Base-by-base conservation (phyloP, 1,284 basidiomycete genomes). In the Marasmius tenuissimus region DNA sequence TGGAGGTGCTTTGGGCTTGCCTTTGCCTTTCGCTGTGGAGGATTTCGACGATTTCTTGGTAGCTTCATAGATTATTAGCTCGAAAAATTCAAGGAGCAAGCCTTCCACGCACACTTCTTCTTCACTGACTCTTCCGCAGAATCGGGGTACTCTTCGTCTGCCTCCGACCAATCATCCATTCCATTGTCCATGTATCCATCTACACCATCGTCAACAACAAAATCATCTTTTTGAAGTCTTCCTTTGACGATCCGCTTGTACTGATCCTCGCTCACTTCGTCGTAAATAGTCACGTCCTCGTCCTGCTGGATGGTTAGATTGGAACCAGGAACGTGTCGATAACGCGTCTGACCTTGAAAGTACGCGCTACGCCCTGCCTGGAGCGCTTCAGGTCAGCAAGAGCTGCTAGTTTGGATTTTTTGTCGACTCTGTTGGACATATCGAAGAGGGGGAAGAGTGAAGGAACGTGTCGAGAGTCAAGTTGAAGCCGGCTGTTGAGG, bases 111-210 rank as follows among this genome's bases (percentile, higher is more conserved):
- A 85, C 86, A 66, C 72, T 78, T 80, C 73, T 71, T 81, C 62
- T 70, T 79, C 49, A 71, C 76, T 9, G 79, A 78, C 49, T 79
- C 72, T 20, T 69, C 67, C 14, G 72, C 71, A 11, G 73, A 76
- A 12, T 79, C 81, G 20, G 83, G 77, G 40, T 80, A 80, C 1
- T 81, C 77, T 51, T 81, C 78, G 33, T 78, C 76, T 14, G 78
- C 81, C 47, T 83, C 84, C 22, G 81, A 84, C 89, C 94, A 98
- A 69, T 97, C 96, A 66, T 98, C 96, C 84, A 94, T 89, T 4
- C 97, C 97, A 70, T 97, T 93, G 76, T 99, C 97, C 70, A 93
- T 89, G 72, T 99, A 99, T 11, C 94, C 97, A 20, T 83, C 86
- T 0, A 92, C 85, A 58, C 96, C 96, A 77, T 99, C 97, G 70